These are phyloP conservation scores for Ophiocordyceps camponoti-rufipedis DNA, from an alignment of 2,329 filamentous ascomycete genomes.

Conservation along the genomic window DNA sequence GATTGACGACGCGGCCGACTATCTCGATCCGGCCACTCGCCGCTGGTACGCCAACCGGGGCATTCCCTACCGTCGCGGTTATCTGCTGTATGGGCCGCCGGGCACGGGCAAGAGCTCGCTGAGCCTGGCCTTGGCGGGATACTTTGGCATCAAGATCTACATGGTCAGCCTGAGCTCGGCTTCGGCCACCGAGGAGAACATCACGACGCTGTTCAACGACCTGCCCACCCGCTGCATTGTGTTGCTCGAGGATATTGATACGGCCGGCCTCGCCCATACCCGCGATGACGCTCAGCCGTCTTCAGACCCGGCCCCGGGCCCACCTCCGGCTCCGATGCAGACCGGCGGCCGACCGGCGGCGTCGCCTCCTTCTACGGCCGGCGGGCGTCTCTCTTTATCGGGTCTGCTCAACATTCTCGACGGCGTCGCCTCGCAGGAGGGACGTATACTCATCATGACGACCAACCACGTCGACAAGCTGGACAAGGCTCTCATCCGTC, in stretches of 20 bases:
- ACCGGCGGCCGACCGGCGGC: not conserved
- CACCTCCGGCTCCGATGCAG: slow-evolving; percentile 2
- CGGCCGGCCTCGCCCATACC: slow-evolving; percentile 48
- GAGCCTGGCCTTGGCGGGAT: slow-evolving; percentile 50
- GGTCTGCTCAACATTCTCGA: slow-evolving; percentile 70
- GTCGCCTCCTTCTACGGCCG: slow-evolving; percentile 1
- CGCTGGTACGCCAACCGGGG: slow-evolving; percentile 74
- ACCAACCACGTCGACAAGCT: slow-evolving; percentile 46
- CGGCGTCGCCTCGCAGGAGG: slow-evolving; percentile 47
- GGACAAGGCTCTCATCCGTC: slow-evolving; percentile 43
- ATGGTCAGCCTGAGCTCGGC: slow-evolving; percentile 50
- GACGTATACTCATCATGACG: slow-evolving; percentile 46
- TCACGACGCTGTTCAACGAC: slow-evolving; percentile 44
- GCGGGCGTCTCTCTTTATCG: slow-evolving; percentile 44
- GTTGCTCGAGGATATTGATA: slow-evolving; percentile 61
- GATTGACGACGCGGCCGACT: slow-evolving; percentile 42
- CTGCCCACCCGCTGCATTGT: slow-evolving; percentile 55
- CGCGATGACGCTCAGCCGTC: slow-evolving; percentile 15
- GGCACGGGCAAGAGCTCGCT: slow-evolving; percentile 66
- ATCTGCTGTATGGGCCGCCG: slow-evolving; percentile 64
- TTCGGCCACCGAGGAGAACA: slow-evolving; percentile 44
- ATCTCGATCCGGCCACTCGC: slow-evolving; percentile 41
- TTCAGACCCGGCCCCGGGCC: not conserved
- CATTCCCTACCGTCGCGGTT: slow-evolving; percentile 72
- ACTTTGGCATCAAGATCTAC: slow-evolving; percentile 54